phyloP scores from a whole-genome alignment of 169 alveolate genomes.

The Plasmodium knowlesi region DNA sequence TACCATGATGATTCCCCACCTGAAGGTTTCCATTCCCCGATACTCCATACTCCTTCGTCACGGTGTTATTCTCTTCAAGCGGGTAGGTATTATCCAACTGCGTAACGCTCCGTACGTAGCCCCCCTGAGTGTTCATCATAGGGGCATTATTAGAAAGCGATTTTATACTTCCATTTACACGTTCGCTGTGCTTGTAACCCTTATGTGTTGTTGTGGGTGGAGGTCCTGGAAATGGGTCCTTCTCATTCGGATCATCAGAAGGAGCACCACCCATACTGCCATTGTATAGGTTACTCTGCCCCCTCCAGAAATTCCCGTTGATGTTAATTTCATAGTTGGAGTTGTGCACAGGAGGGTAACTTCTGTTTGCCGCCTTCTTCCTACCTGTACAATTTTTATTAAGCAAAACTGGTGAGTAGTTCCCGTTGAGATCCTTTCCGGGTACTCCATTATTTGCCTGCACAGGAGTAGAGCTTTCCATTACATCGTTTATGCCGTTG shows the following conservation, averaged over 20 bases:
- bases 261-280: neutral
- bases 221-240: neutral
- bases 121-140: neutral
- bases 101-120: neutral
- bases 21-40: neutral
- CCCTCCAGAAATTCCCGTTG: neutral
- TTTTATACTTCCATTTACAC: neutral
- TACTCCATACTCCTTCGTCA: neutral
- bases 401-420: neutral
- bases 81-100: neutral
- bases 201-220: neutral
- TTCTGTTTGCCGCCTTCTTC: neutral
- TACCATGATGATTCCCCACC: neutral
- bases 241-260: neutral
- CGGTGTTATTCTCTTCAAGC: neutral
- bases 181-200: neutral
- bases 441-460: neutral
- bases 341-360: neutral
- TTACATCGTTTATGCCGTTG: neutral
- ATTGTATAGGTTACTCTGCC: neutral
- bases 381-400: neutral
- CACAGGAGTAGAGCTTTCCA: neutral
- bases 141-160: neutral
- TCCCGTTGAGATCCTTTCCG: neutral
- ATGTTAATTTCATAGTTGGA: neutral